Evolutionary conservation across 768 basidiomycete genomes (phyloP), one percentile per base, ranked within the genome.

Genomic region (Hygrophoropsis aurantiaca): DNA sequence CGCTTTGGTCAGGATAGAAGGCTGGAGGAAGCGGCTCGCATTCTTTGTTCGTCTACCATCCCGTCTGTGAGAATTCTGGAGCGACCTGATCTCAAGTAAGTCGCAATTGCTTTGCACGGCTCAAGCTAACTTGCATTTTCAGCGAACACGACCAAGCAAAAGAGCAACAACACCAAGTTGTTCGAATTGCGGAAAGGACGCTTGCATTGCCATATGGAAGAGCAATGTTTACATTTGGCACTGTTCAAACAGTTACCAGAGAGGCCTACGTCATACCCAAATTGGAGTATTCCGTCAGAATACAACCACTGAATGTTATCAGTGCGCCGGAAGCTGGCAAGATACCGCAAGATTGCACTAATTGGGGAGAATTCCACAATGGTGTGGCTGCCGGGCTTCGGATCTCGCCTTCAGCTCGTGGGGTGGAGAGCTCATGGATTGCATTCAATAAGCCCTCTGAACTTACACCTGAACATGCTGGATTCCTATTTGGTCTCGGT

Each of bases 301-400:
- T 92, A 13, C 85, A 87, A 52, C 91, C 90, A 4, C 69, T 82
- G 43, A 89, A 88, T 57, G 65, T 82, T 30, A 72, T 75, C 8
- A 75, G 85, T 25, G 64, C 77, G 13, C 82, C 85, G 1, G 90
- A 91, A 48, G 60, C 73, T n/a, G 84, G 84, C 16, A 88, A 90
- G 62, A 79, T 93, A 49, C 73, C 79, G 0, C 55, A 68, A 1
- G 94, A 97, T 35, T 85, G 84, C 24, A 67, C 81, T 5, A 79
- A 75, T 42, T 99, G 95, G 97, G 93, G 90, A n/a, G 90, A 94
- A 50, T 99, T 99, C 67, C 94, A 98, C 67, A 94, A 95, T 53
- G 97, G 97, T 9, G 95, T 97, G 0, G 92, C 93, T 7, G 90
- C 92, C 4, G 97, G 87, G 3, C 66, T 99, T 36, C 84, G 90